phyloP scores from a whole-genome alignment of 768 basidiomycete species.

The Boletus reticulatus region DNA sequence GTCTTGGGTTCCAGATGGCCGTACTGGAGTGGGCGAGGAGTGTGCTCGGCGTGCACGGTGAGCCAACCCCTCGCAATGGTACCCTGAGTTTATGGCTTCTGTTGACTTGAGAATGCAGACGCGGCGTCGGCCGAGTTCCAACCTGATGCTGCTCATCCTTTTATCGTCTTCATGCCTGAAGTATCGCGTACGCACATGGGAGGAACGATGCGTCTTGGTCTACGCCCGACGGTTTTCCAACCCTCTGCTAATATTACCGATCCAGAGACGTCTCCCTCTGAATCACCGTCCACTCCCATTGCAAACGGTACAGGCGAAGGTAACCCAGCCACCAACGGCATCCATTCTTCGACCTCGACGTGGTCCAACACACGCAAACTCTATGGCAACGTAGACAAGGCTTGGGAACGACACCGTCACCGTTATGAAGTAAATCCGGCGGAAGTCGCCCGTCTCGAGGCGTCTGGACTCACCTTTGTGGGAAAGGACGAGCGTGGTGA shows the following conservation, averaged over 20 bases:
- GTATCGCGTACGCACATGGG: slow-evolving; percentile 98
- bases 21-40: slow-evolving; percentile 94
- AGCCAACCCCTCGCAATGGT: slow-evolving; percentile 13
- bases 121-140: slow-evolving; percentile 87
- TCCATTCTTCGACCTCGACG: slow-evolving; percentile 43
- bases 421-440: slow-evolving; percentile 94
- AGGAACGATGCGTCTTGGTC: slow-evolving; percentile 99
- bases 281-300: slow-evolving; percentile 3
- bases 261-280: slow-evolving; percentile 13
- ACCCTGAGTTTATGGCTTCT: background rate
- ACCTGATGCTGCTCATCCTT: slow-evolving; percentile 56
- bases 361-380: slow-evolving; percentile 76
- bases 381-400: slow-evolving; percentile 77
- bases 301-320: slow-evolving; percentile 1
- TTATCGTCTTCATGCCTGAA: slow-evolving; percentile 98
- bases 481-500: slow-evolving; percentile 96
- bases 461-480: slow-evolving; percentile 71
- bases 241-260: slow-evolving; percentile 27
- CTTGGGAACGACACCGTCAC: slow-evolving; percentile 97
- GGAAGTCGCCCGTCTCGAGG: slow-evolving; percentile 69
- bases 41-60: slow-evolving; percentile 70
- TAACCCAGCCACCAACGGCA: slow-evolving; percentile 4
- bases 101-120: slow-evolving; percentile 41
- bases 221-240: slow-evolving; percentile 93
- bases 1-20: slow-evolving; percentile 95